Evolutionary conservation across 2,329 filamentous ascomycete species (phyloP).

Genomic region (Fusarium sp.): DNA sequence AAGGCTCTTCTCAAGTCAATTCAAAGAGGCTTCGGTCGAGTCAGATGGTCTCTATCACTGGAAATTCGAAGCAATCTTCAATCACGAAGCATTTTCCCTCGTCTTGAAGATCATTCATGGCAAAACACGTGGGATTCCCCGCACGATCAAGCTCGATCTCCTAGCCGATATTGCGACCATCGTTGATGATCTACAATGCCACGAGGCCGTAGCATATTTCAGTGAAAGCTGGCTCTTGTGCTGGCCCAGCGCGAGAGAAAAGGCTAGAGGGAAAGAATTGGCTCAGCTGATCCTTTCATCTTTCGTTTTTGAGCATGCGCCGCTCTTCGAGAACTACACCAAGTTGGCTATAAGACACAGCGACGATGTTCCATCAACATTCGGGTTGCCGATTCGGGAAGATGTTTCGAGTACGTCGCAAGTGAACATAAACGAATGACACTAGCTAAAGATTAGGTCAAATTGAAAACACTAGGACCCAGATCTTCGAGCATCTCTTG

Average conservation of each 20-base stretch:
- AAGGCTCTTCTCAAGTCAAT: background rate
- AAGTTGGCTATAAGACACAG: background rate
- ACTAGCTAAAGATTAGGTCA: background rate
- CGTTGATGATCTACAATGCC: background rate
- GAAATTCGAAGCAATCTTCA: background rate
- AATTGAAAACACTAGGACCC: background rate
- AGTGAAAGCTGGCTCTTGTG: background rate
- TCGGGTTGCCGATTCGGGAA: background rate
- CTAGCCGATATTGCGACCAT: background rate
- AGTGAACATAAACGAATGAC: background rate
- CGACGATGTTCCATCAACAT: rapidly evolving
- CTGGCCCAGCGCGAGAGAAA: too few relatives aligned
- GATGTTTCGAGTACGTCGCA: background rate
- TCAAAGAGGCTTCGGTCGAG: background rate
- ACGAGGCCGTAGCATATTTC: background rate
- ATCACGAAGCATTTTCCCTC: rapidly evolving
- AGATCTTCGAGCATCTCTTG: rapidly evolving
- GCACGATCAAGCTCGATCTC: rapidly evolving
- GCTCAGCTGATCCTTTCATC: too few relatives aligned
- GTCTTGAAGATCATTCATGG: background rate
- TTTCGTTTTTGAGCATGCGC: too few relatives aligned
- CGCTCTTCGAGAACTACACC: too few relatives aligned
- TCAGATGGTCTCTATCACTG: background rate
- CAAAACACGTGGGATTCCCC: background rate
- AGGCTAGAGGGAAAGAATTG: too few relatives aligned